These are phyloP conservation scores for Pulveroboletus sp. DNA, from an alignment of 768 basidiomycete species.

Conservation along the genomic window DNA sequence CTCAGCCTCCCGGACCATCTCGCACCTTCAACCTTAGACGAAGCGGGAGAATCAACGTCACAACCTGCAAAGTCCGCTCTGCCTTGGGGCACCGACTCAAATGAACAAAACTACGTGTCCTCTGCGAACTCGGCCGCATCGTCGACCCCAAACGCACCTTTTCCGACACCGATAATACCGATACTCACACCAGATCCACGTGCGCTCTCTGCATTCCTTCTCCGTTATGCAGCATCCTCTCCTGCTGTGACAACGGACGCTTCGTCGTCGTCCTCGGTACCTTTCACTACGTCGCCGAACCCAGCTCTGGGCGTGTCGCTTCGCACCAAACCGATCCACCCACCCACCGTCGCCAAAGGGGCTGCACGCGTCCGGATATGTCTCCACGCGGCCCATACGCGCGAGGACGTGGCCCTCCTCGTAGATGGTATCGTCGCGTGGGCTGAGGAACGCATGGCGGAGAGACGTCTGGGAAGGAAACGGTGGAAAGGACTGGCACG, in stretches of 20 bases:
- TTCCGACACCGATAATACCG: constrained; percentile 77
- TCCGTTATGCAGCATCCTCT: constrained; percentile 7
- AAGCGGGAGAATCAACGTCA: neutral
- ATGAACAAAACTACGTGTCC: neutral
- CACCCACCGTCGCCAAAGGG: constrained; percentile 88
- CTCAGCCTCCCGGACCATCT: constrained; percentile 27
- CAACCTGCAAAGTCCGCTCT: neutral
- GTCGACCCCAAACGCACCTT: neutral
- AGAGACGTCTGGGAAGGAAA: neutral
- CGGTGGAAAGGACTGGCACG: constrained; percentile 15
- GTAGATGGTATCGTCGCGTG: constrained; percentile 45
- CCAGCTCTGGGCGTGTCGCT: constrained; percentile 36
- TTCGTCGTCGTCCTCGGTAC: neutral
- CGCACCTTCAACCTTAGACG: neutral
- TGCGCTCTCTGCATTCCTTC: constrained; percentile 66
- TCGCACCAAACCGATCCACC: constrained; percentile 73
- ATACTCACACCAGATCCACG: constrained; percentile 75
- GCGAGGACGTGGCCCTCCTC: constrained; percentile 57
- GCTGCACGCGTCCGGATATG: constrained; percentile 86
- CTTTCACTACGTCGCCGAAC: neutral
- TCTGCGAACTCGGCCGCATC: neutral
- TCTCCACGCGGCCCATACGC: constrained; percentile 72
- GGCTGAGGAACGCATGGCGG: constrained; percentile 18
- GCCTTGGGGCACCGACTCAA: constrained; percentile 9
- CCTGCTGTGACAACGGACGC: neutral